Conservation (phyloP, 2,329 filamentous ascomycete genomes). For the Pestalotiopsis sp. region DNA sequence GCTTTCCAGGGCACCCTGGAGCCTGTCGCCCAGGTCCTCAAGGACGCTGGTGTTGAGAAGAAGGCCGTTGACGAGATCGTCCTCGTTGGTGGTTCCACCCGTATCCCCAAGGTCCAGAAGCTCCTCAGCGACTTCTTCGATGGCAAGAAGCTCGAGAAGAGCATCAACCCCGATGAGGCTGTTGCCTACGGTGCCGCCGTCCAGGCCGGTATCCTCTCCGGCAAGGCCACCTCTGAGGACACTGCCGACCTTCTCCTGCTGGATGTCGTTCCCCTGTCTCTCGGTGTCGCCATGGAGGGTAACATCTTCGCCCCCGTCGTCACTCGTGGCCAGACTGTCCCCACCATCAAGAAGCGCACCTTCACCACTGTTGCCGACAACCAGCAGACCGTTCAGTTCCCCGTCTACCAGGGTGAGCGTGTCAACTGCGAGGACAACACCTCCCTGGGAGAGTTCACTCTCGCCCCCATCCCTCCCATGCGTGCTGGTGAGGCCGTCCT, state of each 20-base stretch:
- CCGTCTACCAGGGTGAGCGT: slow-evolving; percentile 93
- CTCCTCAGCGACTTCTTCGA: slow-evolving; percentile 98
- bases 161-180: slow-evolving; percentile 99
- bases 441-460: slow-evolving; percentile 93
- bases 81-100: slow-evolving; percentile 96
- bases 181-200: slow-evolving; percentile 99
- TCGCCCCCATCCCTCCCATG: slow-evolving; percentile 86
- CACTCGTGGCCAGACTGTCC: slow-evolving; percentile 75
- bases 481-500: slow-evolving; percentile 94
- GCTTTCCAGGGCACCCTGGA: slow-evolving; percentile 92
- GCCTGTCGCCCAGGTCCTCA: slow-evolving; percentile 94
- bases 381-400: slow-evolving; percentile 87
- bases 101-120: slow-evolving; percentile 99
- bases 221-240: slow-evolving; percentile 95
- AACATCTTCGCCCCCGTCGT: slow-evolving; percentile 98
- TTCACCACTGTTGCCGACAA: slow-evolving; percentile 85
- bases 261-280: slow-evolving; percentile 93
- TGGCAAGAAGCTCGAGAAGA: slow-evolving; percentile 99
- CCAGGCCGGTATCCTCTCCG: slow-evolving; percentile 97
- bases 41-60: slow-evolving; percentile 90
- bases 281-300: slow-evolving; percentile 99
- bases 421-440: slow-evolving; percentile 99
- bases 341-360: slow-evolving; percentile 78
- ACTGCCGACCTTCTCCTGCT: slow-evolving; percentile 93
- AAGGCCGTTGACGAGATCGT: slow-evolving; percentile 95